A percentile compares a stretch with the other conserved stretches of the same genome.
phyloP scores from a whole-genome alignment of 495 filamentous ascomycete genomes.

The Evernia prunastri region DNA sequence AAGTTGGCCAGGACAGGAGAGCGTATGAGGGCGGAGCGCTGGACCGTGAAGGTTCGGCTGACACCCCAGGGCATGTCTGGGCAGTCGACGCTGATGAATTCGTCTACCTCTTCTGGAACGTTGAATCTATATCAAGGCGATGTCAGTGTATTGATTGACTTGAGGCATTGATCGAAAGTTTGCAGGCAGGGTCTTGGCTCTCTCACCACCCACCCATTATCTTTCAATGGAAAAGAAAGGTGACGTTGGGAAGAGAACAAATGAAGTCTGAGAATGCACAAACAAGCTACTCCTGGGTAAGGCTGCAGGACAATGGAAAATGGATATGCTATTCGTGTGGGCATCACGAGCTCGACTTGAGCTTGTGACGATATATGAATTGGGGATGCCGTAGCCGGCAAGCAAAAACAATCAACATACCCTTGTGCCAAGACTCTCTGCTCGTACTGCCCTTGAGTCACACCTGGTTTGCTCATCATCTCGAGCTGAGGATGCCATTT shows the following conservation, averaged over 20 bases:
- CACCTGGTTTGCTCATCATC: constrained; percentile 21
- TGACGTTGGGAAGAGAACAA: not conserved
- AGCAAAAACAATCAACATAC: constrained; percentile 8
- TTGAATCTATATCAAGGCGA: not conserved
- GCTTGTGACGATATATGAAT: constrained; percentile 1
- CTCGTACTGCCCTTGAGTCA: constrained; percentile 24
- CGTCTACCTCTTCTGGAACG: constrained; percentile 11
- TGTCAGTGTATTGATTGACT: not conserved
- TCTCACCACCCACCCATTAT: not conserved
- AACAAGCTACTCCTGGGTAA: not conserved
- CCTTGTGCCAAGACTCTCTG: constrained; percentile 8
- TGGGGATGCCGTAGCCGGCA: not conserved
- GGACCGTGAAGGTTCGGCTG: constrained; percentile 11
- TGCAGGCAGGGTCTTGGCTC: not conserved
- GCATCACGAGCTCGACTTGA: not conserved
- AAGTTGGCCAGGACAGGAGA: constrained; percentile 23
- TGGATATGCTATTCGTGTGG: not conserved
- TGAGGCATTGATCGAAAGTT: not conserved
- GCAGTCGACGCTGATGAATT: constrained; percentile 21
- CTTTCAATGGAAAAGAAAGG: not conserved
- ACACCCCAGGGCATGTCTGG: constrained; percentile 5
- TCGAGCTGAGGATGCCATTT: constrained; percentile 19
- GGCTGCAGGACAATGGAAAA: not conserved
- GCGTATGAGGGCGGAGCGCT: constrained; percentile 19
- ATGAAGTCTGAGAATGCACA: not conserved